Conservation (phyloP, 2,329 filamentous ascomycete species). For the Arthroderma uncinatum region DNA sequence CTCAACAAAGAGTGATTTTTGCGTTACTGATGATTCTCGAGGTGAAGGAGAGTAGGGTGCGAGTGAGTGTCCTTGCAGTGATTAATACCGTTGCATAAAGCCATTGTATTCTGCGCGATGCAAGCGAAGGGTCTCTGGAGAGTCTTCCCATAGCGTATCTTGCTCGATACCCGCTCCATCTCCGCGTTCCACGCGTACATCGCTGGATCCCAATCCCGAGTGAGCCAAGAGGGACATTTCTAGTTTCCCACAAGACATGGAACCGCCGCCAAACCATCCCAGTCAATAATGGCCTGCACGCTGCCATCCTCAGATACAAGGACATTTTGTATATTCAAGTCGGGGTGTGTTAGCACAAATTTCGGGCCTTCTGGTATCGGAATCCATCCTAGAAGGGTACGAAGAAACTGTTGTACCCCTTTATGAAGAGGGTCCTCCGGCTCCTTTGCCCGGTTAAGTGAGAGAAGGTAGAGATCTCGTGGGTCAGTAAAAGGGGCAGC, state of each 20-base stretch:
- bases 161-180: slow-evolving; percentile 9
- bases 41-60: not conserved
- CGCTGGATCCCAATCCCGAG: slow-evolving; percentile 12
- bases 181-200: slow-evolving; percentile 12
- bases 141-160: slow-evolving; percentile 10
- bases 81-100: slow-evolving; percentile 3
- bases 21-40: slow-evolving; percentile 3
- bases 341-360: slow-evolving; percentile 10
- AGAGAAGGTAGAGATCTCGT: no score
- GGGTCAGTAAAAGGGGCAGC: no score
- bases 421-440: slow-evolving; percentile 6
- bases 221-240: slow-evolving; percentile 12
- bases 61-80: not conserved
- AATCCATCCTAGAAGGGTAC: slow-evolving; percentile 6
- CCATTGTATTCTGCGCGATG: no score
- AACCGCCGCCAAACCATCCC: slow-evolving; percentile 11
- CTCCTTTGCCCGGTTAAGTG: no score
- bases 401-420: slow-evolving; percentile 8
- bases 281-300: slow-evolving; percentile 11
- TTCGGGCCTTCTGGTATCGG: slow-evolving; percentile 4
- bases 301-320: slow-evolving; percentile 11
- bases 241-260: slow-evolving; percentile 11
- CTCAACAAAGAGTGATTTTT: slow-evolving; percentile 9
- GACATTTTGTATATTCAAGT: slow-evolving; percentile 9
- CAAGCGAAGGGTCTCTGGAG: slow-evolving; percentile 6